Percentiles rank a stretch among this genome's conserved stretches.
Evolutionary conservation across 2,329 filamentous ascomycete species (phyloP).

Genomic region (Colletotrichum trifolii): DNA sequence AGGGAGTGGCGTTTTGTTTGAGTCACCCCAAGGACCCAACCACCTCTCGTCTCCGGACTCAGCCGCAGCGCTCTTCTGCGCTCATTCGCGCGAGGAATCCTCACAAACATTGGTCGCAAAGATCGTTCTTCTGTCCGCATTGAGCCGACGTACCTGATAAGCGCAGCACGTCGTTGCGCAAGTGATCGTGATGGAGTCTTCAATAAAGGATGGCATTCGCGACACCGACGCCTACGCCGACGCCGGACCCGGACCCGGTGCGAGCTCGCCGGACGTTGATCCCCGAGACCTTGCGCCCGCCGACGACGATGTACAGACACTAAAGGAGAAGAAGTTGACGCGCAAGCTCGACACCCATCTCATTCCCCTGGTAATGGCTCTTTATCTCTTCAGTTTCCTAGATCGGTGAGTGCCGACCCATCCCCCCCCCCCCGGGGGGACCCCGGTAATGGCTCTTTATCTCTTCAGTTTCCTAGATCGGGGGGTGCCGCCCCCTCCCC

Average conservation of each 20-base stretch:
- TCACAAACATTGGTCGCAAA: background rate
- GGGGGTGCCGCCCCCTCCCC: slow-evolving; percentile 49
- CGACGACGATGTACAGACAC: slow-evolving; percentile 29
- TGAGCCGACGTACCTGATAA: too few relatives aligned
- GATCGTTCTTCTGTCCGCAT: too few relatives aligned
- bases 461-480: slow-evolving; percentile 81
- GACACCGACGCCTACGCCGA: slow-evolving; percentile 4
- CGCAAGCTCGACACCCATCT: slow-evolving; percentile 73
- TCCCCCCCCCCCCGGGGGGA: too few relatives aligned
- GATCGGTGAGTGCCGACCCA: slow-evolving; percentile 65
- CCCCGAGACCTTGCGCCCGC: background rate
- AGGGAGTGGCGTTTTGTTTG: background rate
- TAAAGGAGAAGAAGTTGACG: slow-evolving; percentile 66
- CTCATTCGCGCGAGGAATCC: too few relatives aligned
- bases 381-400: slow-evolving; percentile 81
- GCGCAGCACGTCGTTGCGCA: too few relatives aligned
- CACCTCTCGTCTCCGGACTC: background rate
- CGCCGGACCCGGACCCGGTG: slow-evolving; percentile 12
- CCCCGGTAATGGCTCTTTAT: slow-evolving; percentile 76
- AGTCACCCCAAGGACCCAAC: background rate
- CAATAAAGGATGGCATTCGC: background rate
- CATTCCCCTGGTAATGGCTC: slow-evolving; percentile 73
- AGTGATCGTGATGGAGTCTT: slow-evolving; percentile 10
- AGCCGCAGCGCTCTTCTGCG: too few relatives aligned
- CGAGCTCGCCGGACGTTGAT: slow-evolving; percentile 8